These are phyloP conservation scores for Russula virescens DNA, from an alignment of 768 basidiomycete genomes.

Conservation along the genomic window DNA sequence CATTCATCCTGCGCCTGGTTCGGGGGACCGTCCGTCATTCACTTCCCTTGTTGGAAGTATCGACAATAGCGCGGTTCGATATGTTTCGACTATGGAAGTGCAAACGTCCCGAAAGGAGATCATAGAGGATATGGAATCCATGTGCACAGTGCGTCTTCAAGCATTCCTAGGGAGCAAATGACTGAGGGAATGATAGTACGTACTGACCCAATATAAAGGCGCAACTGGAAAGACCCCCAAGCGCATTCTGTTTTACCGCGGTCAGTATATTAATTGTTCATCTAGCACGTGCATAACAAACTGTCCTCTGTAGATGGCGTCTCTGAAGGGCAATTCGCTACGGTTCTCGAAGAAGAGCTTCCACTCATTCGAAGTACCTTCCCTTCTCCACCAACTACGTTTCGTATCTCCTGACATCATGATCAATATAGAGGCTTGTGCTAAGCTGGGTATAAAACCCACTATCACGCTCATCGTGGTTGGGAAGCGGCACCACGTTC, in stretches of 20 bases:
- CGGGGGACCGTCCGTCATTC: conserved; percentile 74
- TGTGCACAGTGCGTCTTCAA: conserved; percentile 47
- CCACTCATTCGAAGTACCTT: conserved; percentile 48
- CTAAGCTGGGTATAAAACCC: conserved; percentile 48
- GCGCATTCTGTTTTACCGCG: conserved; percentile 72
- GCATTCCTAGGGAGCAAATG: neutral
- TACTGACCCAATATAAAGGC: conserved; percentile 53
- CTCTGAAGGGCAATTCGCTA: conserved; percentile 49
- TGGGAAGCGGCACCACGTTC: conserved; percentile 69
- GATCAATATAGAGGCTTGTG: conserved; percentile 60
- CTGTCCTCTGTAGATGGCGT: conserved; percentile 39
- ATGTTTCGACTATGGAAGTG: conserved; percentile 53
- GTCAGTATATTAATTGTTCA: conserved; percentile 31
- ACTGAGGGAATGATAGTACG: conserved; percentile 35
- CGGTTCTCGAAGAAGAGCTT: conserved; percentile 52
- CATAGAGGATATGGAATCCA: conserved; percentile 61
- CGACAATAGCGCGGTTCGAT: conserved; percentile 71
- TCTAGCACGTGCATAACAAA: neutral
- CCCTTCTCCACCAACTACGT: neutral
- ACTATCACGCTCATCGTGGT: conserved; percentile 76
- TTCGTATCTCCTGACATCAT: neutral
- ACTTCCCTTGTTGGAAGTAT: conserved; percentile 77
- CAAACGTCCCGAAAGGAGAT: conserved; percentile 70
- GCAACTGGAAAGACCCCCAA: conserved; percentile 56
- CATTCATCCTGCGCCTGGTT: conserved; percentile 77